These are phyloP conservation scores for Penicillium steckii DNA, from an alignment of 495 filamentous ascomycete species.

Conservation along the genomic window DNA sequence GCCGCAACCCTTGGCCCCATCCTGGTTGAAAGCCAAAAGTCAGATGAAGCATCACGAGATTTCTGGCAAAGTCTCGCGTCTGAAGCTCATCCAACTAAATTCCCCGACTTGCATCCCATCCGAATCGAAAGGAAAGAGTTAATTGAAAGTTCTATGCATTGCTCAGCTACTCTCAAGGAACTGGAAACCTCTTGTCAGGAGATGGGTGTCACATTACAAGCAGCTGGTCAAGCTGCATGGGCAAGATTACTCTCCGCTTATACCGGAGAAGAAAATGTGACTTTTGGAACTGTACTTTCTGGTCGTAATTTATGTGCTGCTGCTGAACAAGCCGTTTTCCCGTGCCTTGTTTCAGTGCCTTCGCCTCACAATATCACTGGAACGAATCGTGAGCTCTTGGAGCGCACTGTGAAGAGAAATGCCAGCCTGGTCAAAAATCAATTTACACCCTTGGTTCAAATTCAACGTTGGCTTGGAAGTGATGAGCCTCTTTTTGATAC, in stretches of 20 bases:
- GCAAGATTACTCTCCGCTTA: slow-evolving; percentile 66
- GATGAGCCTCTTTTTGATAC: slow-evolving; percentile 71
- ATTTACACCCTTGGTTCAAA: slow-evolving; percentile 61
- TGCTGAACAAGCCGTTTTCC: slow-evolving; percentile 58
- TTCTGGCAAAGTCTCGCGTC: slow-evolving; percentile 63
- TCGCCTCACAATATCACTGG: slow-evolving; percentile 49
- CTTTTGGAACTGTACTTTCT: slow-evolving; percentile 73
- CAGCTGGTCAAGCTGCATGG: slow-evolving; percentile 73
- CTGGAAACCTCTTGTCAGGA: slow-evolving; percentile 36
- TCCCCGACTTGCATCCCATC: slow-evolving; percentile 68
- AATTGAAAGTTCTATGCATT: slow-evolving; percentile 39
- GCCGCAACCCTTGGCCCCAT: slow-evolving; percentile 50
- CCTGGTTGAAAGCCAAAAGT: slow-evolving; percentile 37
- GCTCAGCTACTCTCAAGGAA: slow-evolving; percentile 46
- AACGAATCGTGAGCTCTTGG: slow-evolving; percentile 54
- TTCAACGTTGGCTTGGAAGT: slow-evolving; percentile 64
- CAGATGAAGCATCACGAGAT: slow-evolving; percentile 31
- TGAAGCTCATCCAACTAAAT: slow-evolving; percentile 55
- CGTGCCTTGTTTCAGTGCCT: slow-evolving; percentile 73
- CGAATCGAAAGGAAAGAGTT: slow-evolving; percentile 36
- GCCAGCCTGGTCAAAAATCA: slow-evolving; percentile 62
- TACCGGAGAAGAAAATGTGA: slow-evolving; percentile 63
- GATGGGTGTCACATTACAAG: slow-evolving; percentile 65
- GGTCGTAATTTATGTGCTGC: slow-evolving; percentile 56
- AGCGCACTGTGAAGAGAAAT: slow-evolving; percentile 60